Percentiles rank a stretch among this genome's conserved stretches.
Evolutionary conservation across 1,284 basidiomycete genomes (phyloP).

Genomic region (Mycena sp.): DNA sequence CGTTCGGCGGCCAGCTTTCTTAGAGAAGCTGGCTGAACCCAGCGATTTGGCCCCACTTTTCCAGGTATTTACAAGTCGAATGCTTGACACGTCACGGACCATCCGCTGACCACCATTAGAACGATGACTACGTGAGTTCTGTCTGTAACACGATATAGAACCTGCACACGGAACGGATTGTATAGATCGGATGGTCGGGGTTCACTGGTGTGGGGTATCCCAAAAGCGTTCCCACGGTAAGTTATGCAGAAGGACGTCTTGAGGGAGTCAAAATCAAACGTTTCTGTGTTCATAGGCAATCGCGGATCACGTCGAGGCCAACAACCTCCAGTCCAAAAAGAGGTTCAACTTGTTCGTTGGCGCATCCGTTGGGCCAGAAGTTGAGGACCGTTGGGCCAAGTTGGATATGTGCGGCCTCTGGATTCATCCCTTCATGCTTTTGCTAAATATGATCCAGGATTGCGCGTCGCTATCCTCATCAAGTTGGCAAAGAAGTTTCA

Average conservation of each 20-base stretch:
- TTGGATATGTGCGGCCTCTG: constrained; percentile 50
- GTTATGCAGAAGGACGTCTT: too few relatives aligned
- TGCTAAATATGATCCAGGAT: constrained; percentile 46
- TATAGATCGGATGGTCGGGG: constrained; percentile 59
- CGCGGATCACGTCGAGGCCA: constrained; percentile 56
- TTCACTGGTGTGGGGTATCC: constrained; percentile 63
- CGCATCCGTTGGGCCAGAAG: constrained; percentile 57
- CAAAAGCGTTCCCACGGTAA: constrained; percentile 54
- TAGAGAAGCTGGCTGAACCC: constrained; percentile 49
- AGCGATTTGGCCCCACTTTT: constrained; percentile 54
- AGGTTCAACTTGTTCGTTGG: constrained; percentile 63
- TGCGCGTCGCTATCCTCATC: constrained; percentile 56
- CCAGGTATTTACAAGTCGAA: constrained; percentile 45
- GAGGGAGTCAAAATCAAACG: neutral
- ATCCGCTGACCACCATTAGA: too few relatives aligned
- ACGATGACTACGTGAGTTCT: constrained; percentile 57
- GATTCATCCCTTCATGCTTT: neutral
- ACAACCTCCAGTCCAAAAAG: constrained; percentile 55
- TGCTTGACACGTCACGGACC: neutral
- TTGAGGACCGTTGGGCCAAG: constrained; percentile 57
- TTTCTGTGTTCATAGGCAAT: constrained; percentile 46
- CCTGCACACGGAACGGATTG: neutral
- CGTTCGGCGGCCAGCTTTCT: constrained; percentile 49
- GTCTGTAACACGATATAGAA: too few relatives aligned
- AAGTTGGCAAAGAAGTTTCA: constrained; percentile 60